phyloP scores from a whole-genome alignment of 805 yeast species.

The Myxozyma neotropica region DNA sequence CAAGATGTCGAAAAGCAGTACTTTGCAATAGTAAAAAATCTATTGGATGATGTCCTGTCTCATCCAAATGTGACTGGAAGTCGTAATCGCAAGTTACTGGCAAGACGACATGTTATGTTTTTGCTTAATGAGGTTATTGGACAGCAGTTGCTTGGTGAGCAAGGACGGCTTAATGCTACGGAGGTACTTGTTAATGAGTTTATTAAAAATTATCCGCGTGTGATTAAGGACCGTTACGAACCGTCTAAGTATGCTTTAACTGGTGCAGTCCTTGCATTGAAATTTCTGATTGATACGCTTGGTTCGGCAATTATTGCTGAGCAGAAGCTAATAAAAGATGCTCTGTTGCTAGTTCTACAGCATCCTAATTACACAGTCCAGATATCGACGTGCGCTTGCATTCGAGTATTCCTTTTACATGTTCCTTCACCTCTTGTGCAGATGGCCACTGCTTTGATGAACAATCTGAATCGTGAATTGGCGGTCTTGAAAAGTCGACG shows the following conservation, averaged over 20 bases:
- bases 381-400: conserved; percentile 25
- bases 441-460: conserved; percentile 32
- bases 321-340: conserved; percentile 23
- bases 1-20: conserved; percentile 35
- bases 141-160: conserved; percentile 39
- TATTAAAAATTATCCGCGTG: conserved; percentile 36
- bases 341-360: conserved; percentile 28
- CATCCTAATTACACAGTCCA: conserved; percentile 35
- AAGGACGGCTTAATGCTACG: conserved; percentile 37
- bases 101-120: conserved; percentile 36
- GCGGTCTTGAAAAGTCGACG: conserved; percentile 31
- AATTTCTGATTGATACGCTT: conserved; percentile 34
- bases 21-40: conserved; percentile 29
- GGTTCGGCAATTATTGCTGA: conserved; percentile 40
- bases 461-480: conserved; percentile 35
- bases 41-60: conserved; percentile 33
- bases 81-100: conserved; percentile 31
- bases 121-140: conserved; percentile 38
- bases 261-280: conserved; percentile 35
- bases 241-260: conserved; percentile 35
- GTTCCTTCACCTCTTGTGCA: conserved; percentile 38
- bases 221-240: conserved; percentile 33
- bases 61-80: conserved; percentile 23
- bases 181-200: conserved; percentile 35
- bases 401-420: conserved; percentile 28